Base-by-base conservation (phyloP, 78 protist species). In the Dictyostelium purpureum region DNA sequence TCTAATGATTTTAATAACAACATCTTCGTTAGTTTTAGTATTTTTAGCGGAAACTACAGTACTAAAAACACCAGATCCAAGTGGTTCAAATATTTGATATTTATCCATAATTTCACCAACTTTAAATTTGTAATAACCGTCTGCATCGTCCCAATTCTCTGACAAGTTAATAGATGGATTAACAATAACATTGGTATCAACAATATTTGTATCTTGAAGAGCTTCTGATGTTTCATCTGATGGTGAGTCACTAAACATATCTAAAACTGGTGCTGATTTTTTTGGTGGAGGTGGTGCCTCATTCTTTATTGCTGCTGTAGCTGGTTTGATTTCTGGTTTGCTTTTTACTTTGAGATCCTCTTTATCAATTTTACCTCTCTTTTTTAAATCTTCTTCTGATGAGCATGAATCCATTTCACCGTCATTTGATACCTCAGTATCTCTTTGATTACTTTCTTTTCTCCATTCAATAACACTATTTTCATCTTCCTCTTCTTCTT, bases 41-140 rank as follows among this genome's bases (percentile, higher is more conserved):
- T 98, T 96, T n/a, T 37, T n/a, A 0, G 98, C 97, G 9, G 96
- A 63, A 19, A 98, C 71, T 0, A 98, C 99, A 2, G 77, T 98
- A 66, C 96, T 85, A 63, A 96, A 98, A 9, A 97, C 98, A 26
- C 99, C 99, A 21, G 90, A 89, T 6, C 98, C 98, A 18, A 69
- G 21, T 12, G 92, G 88, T 14, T 73, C 11, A 56, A 94, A 88
- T 33, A 66, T 61, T 71, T 90, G 96, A 4, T 96, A 95, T 2
- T 79, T 96, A 12, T 74, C 78, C 37, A 97, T 51, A 12, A 97
- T 31, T 77, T 97, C 99, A 26, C 97, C 96, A 14, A 87, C 52
- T 14, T 81, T 85, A 57, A 74, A 52, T 74, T 88, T 81, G 54
- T 97, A 97, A 85, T 97, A 97, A 0, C 99, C 99, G 45, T 97